These are phyloP conservation scores for Colletotrichum simmondsii DNA, from an alignment of 2,329 filamentous ascomycete species.

Conservation along the genomic window DNA sequence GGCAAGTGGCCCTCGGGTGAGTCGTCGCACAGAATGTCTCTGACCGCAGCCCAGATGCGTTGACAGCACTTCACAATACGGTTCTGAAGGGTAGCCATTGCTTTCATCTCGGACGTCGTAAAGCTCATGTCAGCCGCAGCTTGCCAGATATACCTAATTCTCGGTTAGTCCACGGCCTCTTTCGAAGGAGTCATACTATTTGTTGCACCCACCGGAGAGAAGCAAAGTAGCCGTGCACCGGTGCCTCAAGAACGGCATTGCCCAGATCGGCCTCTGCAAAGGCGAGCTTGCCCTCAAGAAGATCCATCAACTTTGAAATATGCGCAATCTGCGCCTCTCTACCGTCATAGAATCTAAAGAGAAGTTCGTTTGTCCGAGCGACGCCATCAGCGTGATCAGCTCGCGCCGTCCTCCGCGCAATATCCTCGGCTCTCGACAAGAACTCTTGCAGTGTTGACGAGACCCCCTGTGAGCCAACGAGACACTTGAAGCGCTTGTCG, in stretches of 20 bases:
- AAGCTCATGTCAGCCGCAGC: conserved; percentile 57
- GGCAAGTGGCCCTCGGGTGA: conserved; percentile 91
- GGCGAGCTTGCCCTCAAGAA: conserved; percentile 72
- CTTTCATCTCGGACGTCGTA: conserved; percentile 46
- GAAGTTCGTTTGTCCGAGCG: conserved; percentile 78
- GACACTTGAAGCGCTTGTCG: conserved; percentile 45
- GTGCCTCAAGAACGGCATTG: conserved; percentile 72
- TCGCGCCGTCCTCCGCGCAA: conserved; percentile 78
- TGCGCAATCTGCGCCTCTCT: conserved; percentile 59
- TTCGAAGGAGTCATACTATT: not conserved
- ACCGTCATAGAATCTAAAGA: conserved; percentile 67
- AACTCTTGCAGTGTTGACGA: conserved; percentile 55
- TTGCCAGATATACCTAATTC: conserved; percentile 62
- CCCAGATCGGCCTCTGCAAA: conserved; percentile 74
- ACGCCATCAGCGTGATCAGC: conserved; percentile 95
- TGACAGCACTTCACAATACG: conserved; percentile 71
- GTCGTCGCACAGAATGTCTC: conserved; percentile 86
- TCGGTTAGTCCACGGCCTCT: conserved; percentile 27
- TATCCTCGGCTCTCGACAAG: conserved; percentile 62
- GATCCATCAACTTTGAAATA: conserved; percentile 66
- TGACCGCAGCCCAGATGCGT: conserved; percentile 81
- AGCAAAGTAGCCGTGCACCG: conserved; percentile 77
- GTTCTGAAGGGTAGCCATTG: conserved; percentile 56
- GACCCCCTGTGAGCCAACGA: conserved; percentile 22
- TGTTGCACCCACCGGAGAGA: conserved; percentile 65